Base-by-base conservation (phyloP, 108 stramenopile species). In the Heterococcus sp. region DNA sequence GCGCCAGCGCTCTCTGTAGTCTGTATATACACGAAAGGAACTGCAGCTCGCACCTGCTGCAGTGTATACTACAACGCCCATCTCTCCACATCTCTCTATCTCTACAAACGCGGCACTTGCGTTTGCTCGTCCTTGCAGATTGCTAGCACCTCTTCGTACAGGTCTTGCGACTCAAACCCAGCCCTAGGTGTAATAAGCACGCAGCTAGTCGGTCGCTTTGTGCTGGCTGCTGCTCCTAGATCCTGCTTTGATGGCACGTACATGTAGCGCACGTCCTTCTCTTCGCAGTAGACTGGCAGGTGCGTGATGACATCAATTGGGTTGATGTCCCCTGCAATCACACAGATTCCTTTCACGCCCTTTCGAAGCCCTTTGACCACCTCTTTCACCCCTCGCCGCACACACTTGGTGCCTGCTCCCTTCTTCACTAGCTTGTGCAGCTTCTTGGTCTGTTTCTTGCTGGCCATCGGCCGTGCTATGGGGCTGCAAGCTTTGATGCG, bases 191-290 rank as follows among this genome's bases (percentile, higher is more conserved):
- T 88, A 11, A 99, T 83, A 72, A 99, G 75, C 5, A 99, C 95
- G 75, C 92, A 93, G 88, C 92, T 93, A 3, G 98, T 99, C 27
- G 98, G 96, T 65, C 98, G 86, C 86, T 99, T 99, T 71, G 96
- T 99, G 78, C 90, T 89, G 0, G 96, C 98, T 1, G 96, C 96
- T 3, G 94, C 94, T 63, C 98, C 98, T 71, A 99, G 88, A 86
- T 97, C 96, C 21, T 92, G 88, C 87, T 99, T 99, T 35, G 91
- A 91, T 21, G 96, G 95, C 2, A 99, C 98, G 87, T 96, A 99
- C 78, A 97, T 72, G 88, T 98, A 99, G 5, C 95, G 94, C 21
- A 99, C 88, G 72, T 93, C 88, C n/a, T 87, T 75, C 87, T 99
- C 98, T 78, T 99, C 98, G 73, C 97, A 88, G 75, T 95, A 69